A percentile compares a stretch with the other conserved stretches of the same genome.
Evolutionary conservation across 306 rosid species (phyloP).

Genomic region (Cyamopsis tetragonoloba): DNA sequence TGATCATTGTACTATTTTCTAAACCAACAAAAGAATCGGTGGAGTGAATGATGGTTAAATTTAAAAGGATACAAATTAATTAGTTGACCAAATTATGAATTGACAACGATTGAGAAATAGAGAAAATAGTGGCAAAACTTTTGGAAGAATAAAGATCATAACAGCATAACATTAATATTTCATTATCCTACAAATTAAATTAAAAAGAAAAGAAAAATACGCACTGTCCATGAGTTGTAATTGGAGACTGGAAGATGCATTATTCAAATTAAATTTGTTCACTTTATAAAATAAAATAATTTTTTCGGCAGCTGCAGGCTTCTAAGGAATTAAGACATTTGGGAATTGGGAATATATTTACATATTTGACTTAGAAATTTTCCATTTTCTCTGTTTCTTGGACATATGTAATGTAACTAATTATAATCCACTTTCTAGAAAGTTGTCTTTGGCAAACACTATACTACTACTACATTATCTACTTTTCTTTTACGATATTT

Average conservation of each 20-base stretch:
- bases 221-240: neutral
- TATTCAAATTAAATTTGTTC: slow-evolving; percentile 22
- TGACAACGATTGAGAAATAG: neutral
- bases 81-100: slow-evolving; percentile 6
- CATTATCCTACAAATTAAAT: neutral
- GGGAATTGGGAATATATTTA: slow-evolving; percentile 21
- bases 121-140: neutral
- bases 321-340: neutral
- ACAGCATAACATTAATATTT: too few species aligned
- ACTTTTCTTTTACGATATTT: too few species aligned
- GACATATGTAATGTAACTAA: neutral
- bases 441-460: neutral
- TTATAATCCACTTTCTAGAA: slow-evolving; percentile 14
- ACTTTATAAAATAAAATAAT: too few species aligned
- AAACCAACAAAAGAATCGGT: neutral
- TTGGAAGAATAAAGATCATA: neutral
- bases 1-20: too few species aligned
- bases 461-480: too few species aligned
- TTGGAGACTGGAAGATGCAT: neutral
- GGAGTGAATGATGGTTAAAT: slow-evolving; percentile 11
- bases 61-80: neutral
- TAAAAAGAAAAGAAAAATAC: neutral
- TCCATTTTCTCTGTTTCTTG: neutral
- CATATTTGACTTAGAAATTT: slow-evolving; percentile 26
- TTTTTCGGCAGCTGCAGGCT: slow-evolving; percentile 27